phyloP scores from a whole-genome alignment of 805 yeast species.

The Kazachstania bromeliacearum region DNA sequence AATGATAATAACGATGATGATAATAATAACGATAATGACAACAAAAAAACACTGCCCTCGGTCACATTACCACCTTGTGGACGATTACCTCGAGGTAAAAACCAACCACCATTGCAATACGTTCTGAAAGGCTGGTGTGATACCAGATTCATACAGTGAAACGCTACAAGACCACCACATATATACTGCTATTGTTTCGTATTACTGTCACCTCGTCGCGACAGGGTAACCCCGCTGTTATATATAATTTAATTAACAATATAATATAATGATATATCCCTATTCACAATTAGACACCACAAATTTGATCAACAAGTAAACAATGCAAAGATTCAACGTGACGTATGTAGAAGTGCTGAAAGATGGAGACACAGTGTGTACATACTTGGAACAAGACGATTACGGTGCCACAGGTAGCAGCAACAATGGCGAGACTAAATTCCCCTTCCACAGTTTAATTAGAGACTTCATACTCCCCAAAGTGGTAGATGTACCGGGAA shows the following conservation, averaged over 20 bases:
- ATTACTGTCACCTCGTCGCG: no score
- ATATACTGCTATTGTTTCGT: no score
- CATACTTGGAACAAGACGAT: slow-evolving; percentile 13
- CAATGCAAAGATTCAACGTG: slow-evolving; percentile 10
- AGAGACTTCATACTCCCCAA: slow-evolving; percentile 26
- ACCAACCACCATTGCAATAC: slow-evolving; percentile 19
- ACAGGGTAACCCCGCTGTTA: no score
- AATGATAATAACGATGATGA: slow-evolving; percentile 3
- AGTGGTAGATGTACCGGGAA: slow-evolving; percentile 23
- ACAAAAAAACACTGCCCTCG: background rate
- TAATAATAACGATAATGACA: background rate
- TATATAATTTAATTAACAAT: no score
- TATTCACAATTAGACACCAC: no score
- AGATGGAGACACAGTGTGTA: slow-evolving; percentile 16
- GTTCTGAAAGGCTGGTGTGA: slow-evolving; percentile 31
- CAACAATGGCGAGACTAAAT: slow-evolving; percentile 2
- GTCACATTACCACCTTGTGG: slow-evolving; percentile 24
- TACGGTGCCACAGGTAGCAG: background rate
- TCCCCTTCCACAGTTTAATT: slow-evolving; percentile 19
- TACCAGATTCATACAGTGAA: slow-evolving; percentile 15
- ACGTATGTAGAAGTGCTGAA: slow-evolving; percentile 23
- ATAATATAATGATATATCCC: no score
- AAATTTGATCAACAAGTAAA: no score
- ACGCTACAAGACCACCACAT: no score
- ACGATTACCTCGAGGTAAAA: slow-evolving; percentile 13